Conservation (phyloP, 1,284 basidiomycete species). For the Puccinia novopanici region DNA sequence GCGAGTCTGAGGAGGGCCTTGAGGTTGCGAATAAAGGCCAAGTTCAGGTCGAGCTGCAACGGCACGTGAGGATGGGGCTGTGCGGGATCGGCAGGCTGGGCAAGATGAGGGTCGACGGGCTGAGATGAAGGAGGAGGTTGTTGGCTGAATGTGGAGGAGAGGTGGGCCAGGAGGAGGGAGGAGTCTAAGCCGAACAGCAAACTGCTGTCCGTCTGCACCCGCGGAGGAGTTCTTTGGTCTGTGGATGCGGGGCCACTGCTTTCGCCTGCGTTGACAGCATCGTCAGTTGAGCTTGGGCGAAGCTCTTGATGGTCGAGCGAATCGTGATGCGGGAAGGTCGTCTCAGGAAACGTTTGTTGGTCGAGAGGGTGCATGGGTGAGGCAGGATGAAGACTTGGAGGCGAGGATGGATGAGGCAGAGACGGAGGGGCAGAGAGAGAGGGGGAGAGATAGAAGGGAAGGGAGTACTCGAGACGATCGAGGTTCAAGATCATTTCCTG, state of each 20-base stretch:
- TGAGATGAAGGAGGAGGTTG: no score
- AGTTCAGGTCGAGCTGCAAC: background rate
- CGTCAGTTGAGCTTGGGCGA: no score
- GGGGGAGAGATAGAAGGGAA: conserved; percentile 38
- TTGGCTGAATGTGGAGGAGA: no score
- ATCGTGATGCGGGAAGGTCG: background rate
- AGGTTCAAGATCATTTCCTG: conserved; percentile 31
- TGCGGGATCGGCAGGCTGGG: no score
- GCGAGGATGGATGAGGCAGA: background rate
- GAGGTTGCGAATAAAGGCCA: background rate
- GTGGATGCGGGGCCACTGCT: no score
- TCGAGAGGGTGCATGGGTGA: background rate
- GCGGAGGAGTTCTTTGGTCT: no score
- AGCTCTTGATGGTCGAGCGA: no score
- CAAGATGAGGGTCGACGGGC: background rate
- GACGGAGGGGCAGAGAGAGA: background rate
- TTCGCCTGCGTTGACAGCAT: no score
- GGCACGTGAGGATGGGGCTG: background rate
- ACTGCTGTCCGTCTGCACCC: no score
- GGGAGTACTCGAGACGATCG: conserved; percentile 37
- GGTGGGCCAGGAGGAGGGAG: no score
- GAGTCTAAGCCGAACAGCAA: no score
- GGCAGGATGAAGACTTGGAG: background rate
- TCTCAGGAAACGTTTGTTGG: background rate
- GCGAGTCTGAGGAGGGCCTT: no score